A percentile compares a stretch with the other conserved stretches of the same genome.
These are phyloP conservation scores for Funneliformis caledonium DNA, from an alignment of 371 early-diverging fungal genomes.

Conservation along the genomic window DNA sequence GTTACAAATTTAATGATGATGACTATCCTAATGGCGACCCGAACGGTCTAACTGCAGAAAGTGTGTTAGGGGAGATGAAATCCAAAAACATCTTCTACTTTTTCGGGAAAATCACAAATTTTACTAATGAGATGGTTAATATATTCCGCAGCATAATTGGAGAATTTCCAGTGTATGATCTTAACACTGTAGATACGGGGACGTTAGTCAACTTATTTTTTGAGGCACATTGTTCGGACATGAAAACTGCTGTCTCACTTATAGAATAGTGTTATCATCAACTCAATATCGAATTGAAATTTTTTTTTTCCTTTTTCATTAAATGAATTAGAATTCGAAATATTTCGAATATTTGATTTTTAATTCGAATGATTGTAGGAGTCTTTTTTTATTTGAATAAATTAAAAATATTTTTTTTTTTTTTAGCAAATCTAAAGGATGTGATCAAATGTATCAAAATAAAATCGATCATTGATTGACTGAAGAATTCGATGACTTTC, in stretches of 20 bases:
- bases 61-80: constrained; percentile 9
- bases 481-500: no score
- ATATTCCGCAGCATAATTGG: constrained; percentile 32
- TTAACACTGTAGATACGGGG: not conserved
- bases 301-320: no score
- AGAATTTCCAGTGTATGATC: constrained; percentile 15
- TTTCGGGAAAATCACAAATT: constrained; percentile 15
- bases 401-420: no score
- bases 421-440: no score
- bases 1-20: not conserved
- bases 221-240: constrained; percentile 10
- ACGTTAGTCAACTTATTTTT: constrained; percentile 5
- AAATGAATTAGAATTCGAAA: no score
- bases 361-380: no score
- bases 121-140: not conserved
- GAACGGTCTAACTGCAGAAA: constrained; percentile 28
- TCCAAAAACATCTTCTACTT: constrained; percentile 8
- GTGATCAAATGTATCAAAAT: no score
- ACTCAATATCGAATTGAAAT: no score
- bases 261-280: not conserved
- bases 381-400: no score
- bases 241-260: not conserved
- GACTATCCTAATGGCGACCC: constrained; percentile 26
- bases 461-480: no score
- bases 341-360: no score